Conservation (phyloP, 2,329 filamentous ascomycete species). For the Trichophyton benhamiae region DNA sequence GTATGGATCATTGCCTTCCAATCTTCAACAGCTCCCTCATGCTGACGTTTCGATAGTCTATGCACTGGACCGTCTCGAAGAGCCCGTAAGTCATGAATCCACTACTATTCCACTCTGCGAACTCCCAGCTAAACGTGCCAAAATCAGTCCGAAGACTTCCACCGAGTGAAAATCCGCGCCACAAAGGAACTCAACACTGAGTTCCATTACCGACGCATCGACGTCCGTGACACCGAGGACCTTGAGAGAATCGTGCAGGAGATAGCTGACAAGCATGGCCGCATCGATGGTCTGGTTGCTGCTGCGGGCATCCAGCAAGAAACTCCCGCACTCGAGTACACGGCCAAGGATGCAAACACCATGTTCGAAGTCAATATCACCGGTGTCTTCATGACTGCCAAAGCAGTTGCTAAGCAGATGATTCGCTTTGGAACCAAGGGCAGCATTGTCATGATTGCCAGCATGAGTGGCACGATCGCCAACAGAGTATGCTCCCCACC, state of each 20-base stretch:
- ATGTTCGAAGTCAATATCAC: constrained; percentile 53
- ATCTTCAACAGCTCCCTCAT: not conserved
- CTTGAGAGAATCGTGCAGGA: constrained; percentile 55
- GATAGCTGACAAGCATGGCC: constrained; percentile 58
- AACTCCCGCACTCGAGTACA: constrained; percentile 68
- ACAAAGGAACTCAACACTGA: constrained; percentile 52
- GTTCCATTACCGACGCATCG: constrained; percentile 63
- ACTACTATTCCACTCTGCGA: not conserved
- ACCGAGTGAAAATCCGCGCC: constrained; percentile 51
- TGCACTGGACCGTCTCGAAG: constrained; percentile 23
- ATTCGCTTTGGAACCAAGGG: constrained; percentile 42
- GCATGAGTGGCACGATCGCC: constrained; percentile 49
- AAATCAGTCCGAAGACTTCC: constrained; percentile 46
- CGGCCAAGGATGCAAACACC: constrained; percentile 46
- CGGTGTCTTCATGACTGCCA: constrained; percentile 51
- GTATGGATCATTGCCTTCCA: constrained; percentile 16
- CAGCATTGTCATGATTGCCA: constrained; percentile 51
- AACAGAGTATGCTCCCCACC: constrained; percentile 33
- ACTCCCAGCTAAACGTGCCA: not conserved
- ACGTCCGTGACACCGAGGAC: constrained; percentile 59
- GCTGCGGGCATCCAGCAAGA: constrained; percentile 67
- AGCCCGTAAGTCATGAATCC: constrained; percentile 12
- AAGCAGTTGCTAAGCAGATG: constrained; percentile 46
- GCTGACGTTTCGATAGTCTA: constrained; percentile 17
- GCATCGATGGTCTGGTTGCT: constrained; percentile 67